Conservation (phyloP, 2,329 filamentous ascomycete species). For the Penicillium hordei region DNA sequence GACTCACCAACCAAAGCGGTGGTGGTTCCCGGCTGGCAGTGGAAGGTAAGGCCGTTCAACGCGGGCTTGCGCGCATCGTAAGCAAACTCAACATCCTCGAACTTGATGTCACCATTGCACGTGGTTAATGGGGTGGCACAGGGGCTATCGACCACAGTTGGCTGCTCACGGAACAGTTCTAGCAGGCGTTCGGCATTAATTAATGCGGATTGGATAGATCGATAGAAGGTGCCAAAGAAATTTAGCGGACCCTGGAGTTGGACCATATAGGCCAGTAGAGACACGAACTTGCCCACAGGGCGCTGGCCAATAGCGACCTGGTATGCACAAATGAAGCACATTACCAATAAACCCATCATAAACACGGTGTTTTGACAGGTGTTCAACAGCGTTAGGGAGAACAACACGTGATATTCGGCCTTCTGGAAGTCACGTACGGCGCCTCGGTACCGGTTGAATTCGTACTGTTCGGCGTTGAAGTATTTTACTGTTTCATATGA, state of each 20-base stretch:
- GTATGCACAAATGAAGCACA: conserved; percentile 72
- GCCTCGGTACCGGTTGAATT: conserved; percentile 69
- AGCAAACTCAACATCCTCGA: conserved; percentile 85
- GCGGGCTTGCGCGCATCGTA: conserved; percentile 87
- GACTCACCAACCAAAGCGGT: conserved; percentile 96
- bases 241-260: conserved; percentile 80
- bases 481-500: conserved; percentile 97
- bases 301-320: conserved; percentile 69
- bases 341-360: conserved; percentile 70
- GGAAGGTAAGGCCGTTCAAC: conserved; percentile 78
- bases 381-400: conserved; percentile 77
- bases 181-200: conserved; percentile 95
- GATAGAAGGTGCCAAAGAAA: conserved; percentile 92
- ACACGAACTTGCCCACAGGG: conserved; percentile 69
- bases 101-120: conserved; percentile 80
- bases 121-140: conserved; percentile 61
- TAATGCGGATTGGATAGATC: conserved; percentile 93
- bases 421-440: conserved; percentile 71
- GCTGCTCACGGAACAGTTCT: conserved; percentile 93
- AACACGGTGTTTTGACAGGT: conserved; percentile 78
- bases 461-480: conserved; percentile 80
- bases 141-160: conserved; percentile 79
- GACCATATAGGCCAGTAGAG: conserved; percentile 72
- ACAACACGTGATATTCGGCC: conserved; percentile 73
- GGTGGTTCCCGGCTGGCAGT: conserved; percentile 83